phyloP scores from a whole-genome alignment of 192 early-diverging fungal genomes.

The Linnemannia hyalina region DNA sequence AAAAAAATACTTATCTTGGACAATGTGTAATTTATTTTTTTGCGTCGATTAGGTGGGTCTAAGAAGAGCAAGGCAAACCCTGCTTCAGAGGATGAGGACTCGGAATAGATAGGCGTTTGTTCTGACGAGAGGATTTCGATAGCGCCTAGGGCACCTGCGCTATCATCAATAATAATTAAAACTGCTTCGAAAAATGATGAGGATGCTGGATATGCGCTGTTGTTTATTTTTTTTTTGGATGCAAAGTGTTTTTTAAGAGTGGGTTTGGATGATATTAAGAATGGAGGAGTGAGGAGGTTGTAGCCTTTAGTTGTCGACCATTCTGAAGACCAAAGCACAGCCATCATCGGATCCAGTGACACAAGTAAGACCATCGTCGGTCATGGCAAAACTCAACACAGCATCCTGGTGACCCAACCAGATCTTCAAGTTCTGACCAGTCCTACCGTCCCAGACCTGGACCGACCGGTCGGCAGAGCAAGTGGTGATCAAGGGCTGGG shows the following conservation, averaged over 20 bases:
- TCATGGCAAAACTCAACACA: conserved; percentile 86
- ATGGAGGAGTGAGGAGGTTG: background rate
- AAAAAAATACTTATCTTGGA: too few relatives aligned
- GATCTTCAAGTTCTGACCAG: conserved; percentile 79
- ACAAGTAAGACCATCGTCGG: conserved; percentile 75
- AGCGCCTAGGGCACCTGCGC: background rate
- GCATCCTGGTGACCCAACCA: conserved; percentile 91
- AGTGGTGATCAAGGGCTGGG: conserved; percentile 78
- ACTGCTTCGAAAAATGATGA: background rate
- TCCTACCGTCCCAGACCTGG: conserved; percentile 92
- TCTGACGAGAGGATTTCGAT: background rate
- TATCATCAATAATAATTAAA: background rate
- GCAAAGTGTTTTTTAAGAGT: background rate
- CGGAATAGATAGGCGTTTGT: conserved; percentile 3
- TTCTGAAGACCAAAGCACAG: conserved; percentile 76
- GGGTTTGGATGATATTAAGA: background rate
- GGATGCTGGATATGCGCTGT: background rate
- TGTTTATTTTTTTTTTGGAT: conserved; percentile 9
- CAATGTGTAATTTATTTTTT: background rate
- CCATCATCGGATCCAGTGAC: conserved; percentile 93
- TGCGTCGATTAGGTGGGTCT: background rate
- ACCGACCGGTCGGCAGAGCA: conserved; percentile 87
- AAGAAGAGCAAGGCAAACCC: conserved; percentile 45
- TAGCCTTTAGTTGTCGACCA: conserved; percentile 43
- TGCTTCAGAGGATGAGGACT: conserved; percentile 41